A percentile compares a stretch with the other conserved stretches of the same genome.
These are phyloP conservation scores for Golubevia pallescens DNA, from an alignment of 1,284 basidiomycete genomes.

Conservation along the genomic window DNA sequence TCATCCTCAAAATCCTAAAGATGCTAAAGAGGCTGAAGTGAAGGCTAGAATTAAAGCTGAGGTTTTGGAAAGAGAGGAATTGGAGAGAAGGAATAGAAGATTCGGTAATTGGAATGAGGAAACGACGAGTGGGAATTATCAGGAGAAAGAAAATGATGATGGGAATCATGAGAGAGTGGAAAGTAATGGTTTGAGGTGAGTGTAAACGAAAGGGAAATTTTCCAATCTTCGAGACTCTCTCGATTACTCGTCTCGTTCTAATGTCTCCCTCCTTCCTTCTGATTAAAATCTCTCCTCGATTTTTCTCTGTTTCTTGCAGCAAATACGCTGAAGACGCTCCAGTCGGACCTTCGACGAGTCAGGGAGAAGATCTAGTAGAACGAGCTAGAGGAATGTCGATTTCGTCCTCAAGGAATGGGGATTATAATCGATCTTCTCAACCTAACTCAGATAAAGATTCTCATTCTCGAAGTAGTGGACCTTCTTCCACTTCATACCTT, in stretches of 20 bases:
- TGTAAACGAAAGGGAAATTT: too few relatives aligned
- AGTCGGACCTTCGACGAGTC: conserved; percentile 1
- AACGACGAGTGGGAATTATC: conserved; percentile 9
- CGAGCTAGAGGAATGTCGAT: neutral
- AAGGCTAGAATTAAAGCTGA: neutral
- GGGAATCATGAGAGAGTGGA: neutral
- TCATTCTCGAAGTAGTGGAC: conserved; percentile 3
- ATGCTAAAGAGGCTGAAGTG: neutral
- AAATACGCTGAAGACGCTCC: conserved; percentile 19
- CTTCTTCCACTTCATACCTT: conserved; percentile 1
- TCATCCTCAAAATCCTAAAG: conserved; percentile 1
- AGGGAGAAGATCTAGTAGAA: too few relatives aligned
- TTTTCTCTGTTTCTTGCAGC: neutral
- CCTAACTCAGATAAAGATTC: neutral
- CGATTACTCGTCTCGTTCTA: conserved; percentile 1
- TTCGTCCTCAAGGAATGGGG: conserved; percentile 8
- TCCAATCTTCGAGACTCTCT: too few relatives aligned
- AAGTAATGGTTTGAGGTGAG: conserved; percentile 1
- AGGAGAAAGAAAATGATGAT: conserved; percentile 6
- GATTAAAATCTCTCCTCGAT: too few relatives aligned
- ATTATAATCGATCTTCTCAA: conserved; percentile 2
- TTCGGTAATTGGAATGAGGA: conserved; percentile 10
- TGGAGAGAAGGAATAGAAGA: neutral
- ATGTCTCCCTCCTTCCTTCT: too few relatives aligned
- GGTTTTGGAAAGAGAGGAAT: too few relatives aligned